Percentiles rank a stretch among this genome's conserved stretches.
Conservation (phyloP, 495 filamentous ascomycete genomes). For the Xylaria longipes region DNA sequence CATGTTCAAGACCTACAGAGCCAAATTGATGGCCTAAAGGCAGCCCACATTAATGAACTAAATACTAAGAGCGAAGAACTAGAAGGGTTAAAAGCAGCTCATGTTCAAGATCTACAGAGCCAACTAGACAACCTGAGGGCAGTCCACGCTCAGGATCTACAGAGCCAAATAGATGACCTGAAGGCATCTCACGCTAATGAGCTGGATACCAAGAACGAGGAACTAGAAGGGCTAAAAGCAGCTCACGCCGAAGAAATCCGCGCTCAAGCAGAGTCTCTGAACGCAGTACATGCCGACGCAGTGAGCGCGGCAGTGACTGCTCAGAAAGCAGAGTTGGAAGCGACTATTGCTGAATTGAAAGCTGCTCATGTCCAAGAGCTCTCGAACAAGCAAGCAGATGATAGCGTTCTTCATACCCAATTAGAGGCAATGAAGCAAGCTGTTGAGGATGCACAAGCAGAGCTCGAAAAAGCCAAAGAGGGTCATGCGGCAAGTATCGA, state of each 20-base stretch:
- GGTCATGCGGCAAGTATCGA: conserved; percentile 47
- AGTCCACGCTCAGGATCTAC: conserved; percentile 40
- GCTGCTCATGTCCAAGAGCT: conserved; percentile 36
- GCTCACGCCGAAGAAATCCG: conserved; percentile 42
- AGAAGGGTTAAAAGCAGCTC: conserved; percentile 32
- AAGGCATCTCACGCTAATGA: conserved; percentile 47
- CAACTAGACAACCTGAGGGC: conserved; percentile 50
- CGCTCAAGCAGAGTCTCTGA: conserved; percentile 37
- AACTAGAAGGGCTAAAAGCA: conserved; percentile 34
- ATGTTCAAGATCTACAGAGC: too few relatives aligned
- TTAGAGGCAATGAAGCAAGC: conserved; percentile 41
- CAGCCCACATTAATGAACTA: conserved; percentile 44
- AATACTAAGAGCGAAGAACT: conserved; percentile 30
- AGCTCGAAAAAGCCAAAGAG: conserved; percentile 50
- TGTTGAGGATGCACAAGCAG: conserved; percentile 42
- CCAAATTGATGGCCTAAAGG: conserved; percentile 46
- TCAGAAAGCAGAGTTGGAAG: conserved; percentile 31
- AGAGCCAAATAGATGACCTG: conserved; percentile 43
- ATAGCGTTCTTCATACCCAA: conserved; percentile 33
- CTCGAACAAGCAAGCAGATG: conserved; percentile 39
- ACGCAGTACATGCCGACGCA: conserved; percentile 25
- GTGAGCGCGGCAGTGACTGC: conserved; percentile 25
- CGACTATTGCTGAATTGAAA: conserved; percentile 36
- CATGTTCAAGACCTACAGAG: conserved; percentile 45
- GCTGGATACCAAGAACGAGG: conserved; percentile 30